phyloP scores from a whole-genome alignment of 164 flowering plant species.

The Vitis vinifera region ASM3070453v1 NC_081819.1:19109001-19109500 shows the following conservation, averaged over 20 bases:
- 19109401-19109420: too few species aligned
- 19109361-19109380: too few species aligned
- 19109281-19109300: neutral
- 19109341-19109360: too few species aligned
- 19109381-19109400: too few species aligned
- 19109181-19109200: neutral
- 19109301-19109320: neutral
- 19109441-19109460: too few species aligned
- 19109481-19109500: too few species aligned
- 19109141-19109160: conserved; percentile 23
- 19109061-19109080: conserved; percentile 54
- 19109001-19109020: neutral
- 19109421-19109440: too few species aligned
- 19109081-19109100: conserved; percentile 49
- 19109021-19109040: neutral
- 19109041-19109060: conserved; percentile 32
- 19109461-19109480: too few species aligned
- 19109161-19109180: conserved; percentile 20
- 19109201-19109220: neutral
- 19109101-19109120: conserved; percentile 46
- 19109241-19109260: neutral
- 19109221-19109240: neutral
- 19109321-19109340: too few species aligned
- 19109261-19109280: neutral
- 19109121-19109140: conserved; percentile 32